Evolutionary conservation across 306 rosid species (phyloP).

Genomic region (Parietaria judaica): DNA sequence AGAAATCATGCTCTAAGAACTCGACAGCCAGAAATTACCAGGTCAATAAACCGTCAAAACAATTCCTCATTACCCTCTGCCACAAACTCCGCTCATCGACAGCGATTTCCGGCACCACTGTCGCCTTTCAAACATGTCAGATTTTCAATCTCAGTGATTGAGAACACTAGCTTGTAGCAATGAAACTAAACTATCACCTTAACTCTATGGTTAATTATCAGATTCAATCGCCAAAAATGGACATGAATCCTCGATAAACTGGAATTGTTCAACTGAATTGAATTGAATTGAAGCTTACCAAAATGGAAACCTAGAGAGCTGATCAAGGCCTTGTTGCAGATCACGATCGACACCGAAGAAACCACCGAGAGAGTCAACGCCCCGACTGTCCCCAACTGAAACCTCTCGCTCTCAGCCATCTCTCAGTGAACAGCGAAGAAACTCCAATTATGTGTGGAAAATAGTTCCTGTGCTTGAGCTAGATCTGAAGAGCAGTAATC

Average conservation of each 20-base stretch:
- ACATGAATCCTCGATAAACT: not conserved
- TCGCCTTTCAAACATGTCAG: no score
- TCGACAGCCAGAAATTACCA: conserved; percentile 1
- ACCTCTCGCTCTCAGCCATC: conserved; percentile 65
- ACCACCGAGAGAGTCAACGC: conserved; percentile 77
- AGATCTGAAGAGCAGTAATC: no score
- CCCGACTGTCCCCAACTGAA: conserved; percentile 72
- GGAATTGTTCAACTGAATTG: not conserved
- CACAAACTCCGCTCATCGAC: not conserved
- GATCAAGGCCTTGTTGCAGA: conserved; percentile 76
- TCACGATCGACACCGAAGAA: conserved; percentile 81
- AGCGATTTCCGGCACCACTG: no score
- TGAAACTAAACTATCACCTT: no score
- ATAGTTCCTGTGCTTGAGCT: no score
- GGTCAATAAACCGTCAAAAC: not conserved
- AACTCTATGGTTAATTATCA: no score
- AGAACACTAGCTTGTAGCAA: no score
- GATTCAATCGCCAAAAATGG: no score
- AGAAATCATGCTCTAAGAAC: not conserved
- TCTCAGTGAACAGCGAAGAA: conserved; percentile 15
- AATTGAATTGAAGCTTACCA: conserved; percentile 32
- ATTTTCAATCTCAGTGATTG: no score
- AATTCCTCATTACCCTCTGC: not conserved
- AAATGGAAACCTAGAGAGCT: conserved; percentile 62
- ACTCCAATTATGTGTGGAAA: no score